These are phyloP conservation scores for Bidens hawaiensis DNA, from an alignment of 140 eudicot species.

Conservation along the genomic window DNA sequence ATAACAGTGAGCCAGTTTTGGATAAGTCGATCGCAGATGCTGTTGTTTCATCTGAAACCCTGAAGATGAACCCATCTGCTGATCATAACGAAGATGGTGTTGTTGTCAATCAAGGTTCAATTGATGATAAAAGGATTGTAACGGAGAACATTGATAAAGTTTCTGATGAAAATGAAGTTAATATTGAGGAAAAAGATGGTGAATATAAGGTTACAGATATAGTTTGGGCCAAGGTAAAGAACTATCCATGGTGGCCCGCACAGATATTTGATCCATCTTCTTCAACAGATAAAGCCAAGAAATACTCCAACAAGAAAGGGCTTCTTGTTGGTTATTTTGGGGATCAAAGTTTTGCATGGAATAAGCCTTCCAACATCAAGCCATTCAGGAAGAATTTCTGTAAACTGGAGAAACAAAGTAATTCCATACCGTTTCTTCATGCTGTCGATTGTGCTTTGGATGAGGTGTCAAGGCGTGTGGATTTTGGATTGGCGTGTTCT, in stretches of 20 bases:
- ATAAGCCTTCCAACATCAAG: conserved; percentile 47
- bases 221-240: conserved; percentile 87
- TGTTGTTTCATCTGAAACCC: conserved; percentile 7
- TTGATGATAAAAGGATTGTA: conserved; percentile 20
- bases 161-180: conserved; percentile 18
- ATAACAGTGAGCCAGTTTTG: not conserved
- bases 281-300: conserved; percentile 60
- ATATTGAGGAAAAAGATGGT: conserved; percentile 45
- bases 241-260: conserved; percentile 98
- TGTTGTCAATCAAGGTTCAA: not conserved
- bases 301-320: conserved; percentile 38
- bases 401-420: conserved; percentile 64
- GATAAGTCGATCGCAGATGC: conserved; percentile 15
- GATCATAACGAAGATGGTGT: conserved; percentile 9
- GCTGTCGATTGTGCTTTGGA: conserved; percentile 71
- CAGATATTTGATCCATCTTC: conserved; percentile 70
- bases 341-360: conserved; percentile 76
- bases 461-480: conserved; percentile 68
- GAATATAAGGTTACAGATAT: conserved; percentile 52
- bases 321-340: conserved; percentile 68
- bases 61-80: not conserved
- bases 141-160: conserved; percentile 13
- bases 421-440: conserved; percentile 35
- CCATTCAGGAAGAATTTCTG: conserved; percentile 59
- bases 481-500: conserved; percentile 63